Evolutionary conservation across 306 rosid species (phyloP), one percentile per base, ranked within the genome.

Genomic region (Pueraria montana): DNA sequence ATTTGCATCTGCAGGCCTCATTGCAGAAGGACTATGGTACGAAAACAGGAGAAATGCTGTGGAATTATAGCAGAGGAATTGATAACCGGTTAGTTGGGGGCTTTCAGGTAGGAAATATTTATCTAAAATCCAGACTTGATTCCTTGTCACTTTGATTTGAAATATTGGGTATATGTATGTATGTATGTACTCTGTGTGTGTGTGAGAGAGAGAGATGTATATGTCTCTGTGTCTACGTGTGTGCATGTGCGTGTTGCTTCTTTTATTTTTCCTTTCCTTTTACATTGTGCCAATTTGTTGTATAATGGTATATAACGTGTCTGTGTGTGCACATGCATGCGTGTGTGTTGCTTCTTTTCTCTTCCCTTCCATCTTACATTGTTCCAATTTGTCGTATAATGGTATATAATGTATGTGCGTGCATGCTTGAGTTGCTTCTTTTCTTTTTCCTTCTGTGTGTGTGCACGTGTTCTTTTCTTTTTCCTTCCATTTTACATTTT

Each of bases 31-130:
- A 95, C 78, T 93, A 88, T 43, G 98, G 99, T 84, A 30, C 63
- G 72, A 95, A 91, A 84, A 93, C 92, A 11, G 99, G 99, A 84
- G 98, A 92, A 85, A 92, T 92, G 97, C 72, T 95, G 73, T 93
- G 99, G 99, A 92, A 82, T 75, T 89, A 86, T 85, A 86, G 98
- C 80, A 89, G 98, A 85, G 98, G 98, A 81, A 79, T 95, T 86
- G 98, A 95, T 86, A 87, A 86, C 83, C 94, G 98, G 82, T 83
- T 86, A 49, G 96, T 95, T 88, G 97, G 97, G 77, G 64, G 80
- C 80, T 85, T 93, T 82, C 96, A 93, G 99, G 99, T 95, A 76
- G 62, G 75, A 76, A 72, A 78, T 79, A 66, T 72, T 87, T 61
- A 65, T 61, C 34, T 48, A 55, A 74, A 34, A 82, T 64, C 72